These are phyloP conservation scores for Tuber microsphaerosporum DNA, from an alignment of 495 filamentous ascomycete genomes.

Conservation along the genomic window DNA sequence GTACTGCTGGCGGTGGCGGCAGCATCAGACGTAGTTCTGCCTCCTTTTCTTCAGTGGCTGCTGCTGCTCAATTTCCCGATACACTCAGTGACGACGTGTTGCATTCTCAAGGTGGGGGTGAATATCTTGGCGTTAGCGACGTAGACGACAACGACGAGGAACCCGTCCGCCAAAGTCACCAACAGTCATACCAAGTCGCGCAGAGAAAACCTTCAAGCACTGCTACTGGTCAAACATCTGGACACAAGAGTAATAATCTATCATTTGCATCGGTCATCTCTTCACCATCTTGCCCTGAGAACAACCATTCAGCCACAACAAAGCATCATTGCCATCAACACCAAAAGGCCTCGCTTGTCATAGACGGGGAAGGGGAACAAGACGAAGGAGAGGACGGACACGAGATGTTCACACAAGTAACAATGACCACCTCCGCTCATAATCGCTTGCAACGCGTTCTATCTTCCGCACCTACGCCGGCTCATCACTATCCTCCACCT, in stretches of 20 bases:
- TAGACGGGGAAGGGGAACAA: background rate
- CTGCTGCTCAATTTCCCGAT: slow-evolving; percentile 7
- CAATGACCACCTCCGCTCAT: slow-evolving; percentile 38
- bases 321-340: background rate
- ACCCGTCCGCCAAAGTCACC: background rate
- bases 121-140: slow-evolving; percentile 29
- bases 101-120: slow-evolving; percentile 25
- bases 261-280: background rate
- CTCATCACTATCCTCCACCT: background rate
- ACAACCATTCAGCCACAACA: background rate
- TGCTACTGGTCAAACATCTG: background rate
- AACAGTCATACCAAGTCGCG: background rate
- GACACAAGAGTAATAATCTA: background rate
- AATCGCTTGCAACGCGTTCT: slow-evolving; percentile 38
- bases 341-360: background rate
- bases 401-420: slow-evolving; percentile 6
- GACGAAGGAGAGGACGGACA: background rate
- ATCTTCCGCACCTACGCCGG: slow-evolving; percentile 16
- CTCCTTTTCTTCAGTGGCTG: background rate
- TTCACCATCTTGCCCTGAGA: background rate
- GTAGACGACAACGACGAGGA: slow-evolving; percentile 19
- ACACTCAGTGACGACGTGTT: slow-evolving; percentile 36
- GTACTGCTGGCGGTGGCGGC: background rate
- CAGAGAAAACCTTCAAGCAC: background rate
- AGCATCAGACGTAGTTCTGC: background rate